Evolutionary conservation across 805 yeast species (phyloP), one percentile per base, ranked within the genome.

Genomic region (Spathaspora boniae): DNA sequence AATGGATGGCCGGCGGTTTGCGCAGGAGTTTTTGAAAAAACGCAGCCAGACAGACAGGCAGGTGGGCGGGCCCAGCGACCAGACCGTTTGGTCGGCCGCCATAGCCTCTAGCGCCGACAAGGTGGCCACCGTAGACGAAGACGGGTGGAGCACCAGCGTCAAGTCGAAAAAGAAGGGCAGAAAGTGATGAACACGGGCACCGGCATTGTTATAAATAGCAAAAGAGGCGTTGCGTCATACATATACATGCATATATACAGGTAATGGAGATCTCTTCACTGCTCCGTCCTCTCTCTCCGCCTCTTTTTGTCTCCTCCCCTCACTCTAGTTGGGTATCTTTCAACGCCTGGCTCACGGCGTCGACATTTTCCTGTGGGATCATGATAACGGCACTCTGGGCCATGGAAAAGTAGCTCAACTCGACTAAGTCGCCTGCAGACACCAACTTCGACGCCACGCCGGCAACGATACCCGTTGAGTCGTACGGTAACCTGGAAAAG

Each of bases 1-100:
- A 1, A 80, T 91, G 84, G 96, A 93, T 57, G 98, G 98, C 16
- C 80, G 96, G 54, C 73, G 95, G 46, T 91, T 89, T 67, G 96
- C 98, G 0, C 76, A 74, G 38, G 98, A 93, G 53, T 93, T 93
- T 56, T 69, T 82, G 54, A 83, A 81, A 60, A 79, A 84, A 54
- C 81, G 93, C 53, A 73, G 72, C 41, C 72, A 67, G 33, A 89
- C 86, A 38, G 97, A 88, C 49, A 72, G 75, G 44, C 65, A 58
- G 40, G 39, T 60, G 37, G 65, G 64, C 8, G 44, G 41, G n/a
- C 54, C 62, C 18, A 65, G 60, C 21, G 62, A 65, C 37, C 68
- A 60, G 6, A 68, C 76, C 45, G 70, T 79, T 27, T 88, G 96
- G 96, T 69, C 73, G 33, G 83, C 80, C 40, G 93, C 89, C 3